These are phyloP conservation scores for Tuber calosporum DNA, from an alignment of 495 filamentous ascomycete species.

Conservation along the genomic window DNA sequence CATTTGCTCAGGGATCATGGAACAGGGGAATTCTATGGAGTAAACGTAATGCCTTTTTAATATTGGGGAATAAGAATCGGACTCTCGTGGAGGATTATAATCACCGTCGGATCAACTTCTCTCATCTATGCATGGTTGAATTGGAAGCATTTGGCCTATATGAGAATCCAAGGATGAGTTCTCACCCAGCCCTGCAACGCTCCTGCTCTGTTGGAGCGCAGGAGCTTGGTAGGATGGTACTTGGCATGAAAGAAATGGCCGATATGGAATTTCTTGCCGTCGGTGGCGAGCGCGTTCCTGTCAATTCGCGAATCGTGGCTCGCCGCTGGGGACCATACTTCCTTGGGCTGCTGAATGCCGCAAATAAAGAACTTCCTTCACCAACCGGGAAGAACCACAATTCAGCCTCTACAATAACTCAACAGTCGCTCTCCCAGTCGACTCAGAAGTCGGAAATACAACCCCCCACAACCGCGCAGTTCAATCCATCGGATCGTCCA, in stretches of 20 bases:
- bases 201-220: conserved; percentile 61
- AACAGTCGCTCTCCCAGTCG: conserved; percentile 42
- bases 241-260: conserved; percentile 73
- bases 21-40: conserved; percentile 91
- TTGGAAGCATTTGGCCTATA: conserved; percentile 94
- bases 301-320: conserved; percentile 81
- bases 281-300: conserved; percentile 80
- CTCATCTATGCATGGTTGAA: conserved; percentile 91
- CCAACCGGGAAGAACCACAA: conserved; percentile 38
- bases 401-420: conserved; percentile 39
- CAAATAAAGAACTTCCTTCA: conserved; percentile 42
- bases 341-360: conserved; percentile 63
- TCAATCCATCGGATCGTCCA: conserved; percentile 51
- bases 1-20: conserved; percentile 95
- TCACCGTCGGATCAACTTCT: conserved; percentile 94
- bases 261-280: conserved; percentile 96
- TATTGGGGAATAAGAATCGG: conserved; percentile 84
- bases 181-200: conserved; percentile 34
- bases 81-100: conserved; percentile 98
- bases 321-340: conserved; percentile 93
- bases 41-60: conserved; percentile 85
- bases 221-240: conserved; percentile 73
- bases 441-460: conserved; percentile 46
- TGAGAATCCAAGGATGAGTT: conserved; percentile 62
- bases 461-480: conserved; percentile 53